These are phyloP conservation scores for Cladophialophora carrionii DNA, from an alignment of 2,329 filamentous ascomycete genomes.

Conservation along the genomic window DNA sequence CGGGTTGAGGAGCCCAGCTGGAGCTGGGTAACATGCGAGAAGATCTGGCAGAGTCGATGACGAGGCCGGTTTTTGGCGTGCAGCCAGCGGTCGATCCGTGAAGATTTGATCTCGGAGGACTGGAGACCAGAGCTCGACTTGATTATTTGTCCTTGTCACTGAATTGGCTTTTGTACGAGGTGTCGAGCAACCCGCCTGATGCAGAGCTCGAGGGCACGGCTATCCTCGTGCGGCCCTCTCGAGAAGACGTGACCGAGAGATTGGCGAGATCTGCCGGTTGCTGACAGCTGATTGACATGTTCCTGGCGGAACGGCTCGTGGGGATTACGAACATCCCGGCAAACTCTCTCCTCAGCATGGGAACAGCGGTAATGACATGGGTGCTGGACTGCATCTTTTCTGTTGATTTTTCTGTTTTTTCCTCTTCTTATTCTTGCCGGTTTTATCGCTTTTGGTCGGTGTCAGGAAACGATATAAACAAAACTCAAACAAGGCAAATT, in stretches of 20 bases:
- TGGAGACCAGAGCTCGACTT: background rate
- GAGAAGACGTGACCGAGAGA: background rate
- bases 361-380: background rate
- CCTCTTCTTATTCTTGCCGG: background rate
- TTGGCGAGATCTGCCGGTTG: background rate
- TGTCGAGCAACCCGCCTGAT: background rate
- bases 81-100: background rate
- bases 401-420: no score
- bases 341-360: background rate
- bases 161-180: background rate
- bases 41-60: background rate
- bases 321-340: background rate
- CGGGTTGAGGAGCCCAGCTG: background rate
- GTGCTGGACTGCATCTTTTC: background rate
- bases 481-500: background rate
- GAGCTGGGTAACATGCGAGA: background rate
- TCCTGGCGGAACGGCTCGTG: background rate
- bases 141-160: background rate
- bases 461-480: background rate
- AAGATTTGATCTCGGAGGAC: background rate
- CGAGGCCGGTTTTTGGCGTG: background rate
- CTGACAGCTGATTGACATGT: background rate
- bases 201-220: background rate
- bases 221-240: background rate
- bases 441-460: background rate